Conservation (phyloP, 2,329 filamentous ascomycete genomes). For the Corynespora cassiicola region DNA sequence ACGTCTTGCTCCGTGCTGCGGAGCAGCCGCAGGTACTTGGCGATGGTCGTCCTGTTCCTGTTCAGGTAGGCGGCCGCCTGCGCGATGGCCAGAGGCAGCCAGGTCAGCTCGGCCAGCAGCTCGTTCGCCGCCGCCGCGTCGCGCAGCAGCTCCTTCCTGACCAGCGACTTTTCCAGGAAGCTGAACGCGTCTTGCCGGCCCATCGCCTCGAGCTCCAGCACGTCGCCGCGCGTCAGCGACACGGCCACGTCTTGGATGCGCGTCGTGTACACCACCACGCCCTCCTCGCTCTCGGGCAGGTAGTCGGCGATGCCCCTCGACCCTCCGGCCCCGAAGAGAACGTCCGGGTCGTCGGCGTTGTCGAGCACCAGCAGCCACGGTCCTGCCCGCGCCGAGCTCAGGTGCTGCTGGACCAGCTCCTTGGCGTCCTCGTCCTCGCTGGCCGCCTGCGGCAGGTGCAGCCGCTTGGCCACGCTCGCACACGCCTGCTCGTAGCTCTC, state of each 20-base stretch:
- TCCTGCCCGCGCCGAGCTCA: conserved; percentile 22
- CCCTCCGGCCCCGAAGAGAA: conserved; percentile 12
- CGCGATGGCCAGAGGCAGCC: conserved; percentile 49
- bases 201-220: conserved; percentile 14
- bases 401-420: conserved; percentile 22
- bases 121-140: conserved; percentile 2
- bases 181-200: conserved; percentile 7
- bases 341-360: conserved; percentile 11
- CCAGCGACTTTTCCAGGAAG: conserved; percentile 16
- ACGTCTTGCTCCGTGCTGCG: conserved; percentile 38
- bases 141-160: conserved; percentile 8
- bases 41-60: conserved; percentile 22
- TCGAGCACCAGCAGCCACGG: conserved; percentile 16
- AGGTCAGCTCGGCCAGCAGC: conserved; percentile 36
- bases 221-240: conserved; percentile 14
- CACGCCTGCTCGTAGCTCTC: conserved; percentile 28
- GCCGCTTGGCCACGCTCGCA: conserved; percentile 7
- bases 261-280: conserved; percentile 15
- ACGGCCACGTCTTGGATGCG: conserved; percentile 13
- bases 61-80: conserved; percentile 52
- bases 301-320: conserved; percentile 15
- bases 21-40: conserved; percentile 46
- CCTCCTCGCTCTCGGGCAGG: conserved; percentile 12
- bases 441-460: conserved; percentile 15
- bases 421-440: conserved; percentile 20